A percentile compares a stretch with the other conserved stretches of the same genome.
phyloP scores from a whole-genome alignment of 129 eudicot genomes.

The Erigeron canadensis region DNA sequence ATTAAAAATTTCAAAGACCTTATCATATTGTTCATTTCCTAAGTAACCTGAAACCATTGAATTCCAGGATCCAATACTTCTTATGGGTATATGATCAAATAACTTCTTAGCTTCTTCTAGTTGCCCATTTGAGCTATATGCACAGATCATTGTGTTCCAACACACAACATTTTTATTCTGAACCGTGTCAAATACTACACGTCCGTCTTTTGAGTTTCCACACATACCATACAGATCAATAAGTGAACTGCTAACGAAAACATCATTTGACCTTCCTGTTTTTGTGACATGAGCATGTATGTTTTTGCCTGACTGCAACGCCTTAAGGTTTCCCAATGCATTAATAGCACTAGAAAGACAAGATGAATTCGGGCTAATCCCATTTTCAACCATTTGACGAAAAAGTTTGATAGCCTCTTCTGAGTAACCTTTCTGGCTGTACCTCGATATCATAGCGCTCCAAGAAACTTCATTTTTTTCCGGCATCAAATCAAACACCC shows the following conservation, averaged over 20 bases:
- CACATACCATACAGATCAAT: slow-evolving; percentile 59
- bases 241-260: slow-evolving; percentile 51
- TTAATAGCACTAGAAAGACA: slow-evolving; percentile 60
- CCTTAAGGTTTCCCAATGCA: slow-evolving; percentile 56
- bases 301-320: slow-evolving; percentile 51
- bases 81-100: slow-evolving; percentile 50
- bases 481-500: slow-evolving; percentile 71
- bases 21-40: slow-evolving; percentile 33
- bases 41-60: slow-evolving; percentile 57
- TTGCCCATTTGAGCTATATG: slow-evolving; percentile 53
- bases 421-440: slow-evolving; percentile 58
- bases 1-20: slow-evolving; percentile 51
- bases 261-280: slow-evolving; percentile 45
- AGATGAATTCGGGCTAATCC: slow-evolving; percentile 50
- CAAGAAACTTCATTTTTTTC: slow-evolving; percentile 76
- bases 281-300: slow-evolving; percentile 52
- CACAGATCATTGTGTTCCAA: slow-evolving; percentile 67
- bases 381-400: slow-evolving; percentile 42
- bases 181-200: slow-evolving; percentile 45
- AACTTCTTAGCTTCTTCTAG: slow-evolving; percentile 54
- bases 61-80: slow-evolving; percentile 59
- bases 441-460: slow-evolving; percentile 81
- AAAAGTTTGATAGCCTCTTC: slow-evolving; percentile 61
- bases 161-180: slow-evolving; percentile 57
- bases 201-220: slow-evolving; percentile 43